Base-by-base conservation (phyloP, 768 basidiomycete species). In the Boletellus ananas region DNA sequence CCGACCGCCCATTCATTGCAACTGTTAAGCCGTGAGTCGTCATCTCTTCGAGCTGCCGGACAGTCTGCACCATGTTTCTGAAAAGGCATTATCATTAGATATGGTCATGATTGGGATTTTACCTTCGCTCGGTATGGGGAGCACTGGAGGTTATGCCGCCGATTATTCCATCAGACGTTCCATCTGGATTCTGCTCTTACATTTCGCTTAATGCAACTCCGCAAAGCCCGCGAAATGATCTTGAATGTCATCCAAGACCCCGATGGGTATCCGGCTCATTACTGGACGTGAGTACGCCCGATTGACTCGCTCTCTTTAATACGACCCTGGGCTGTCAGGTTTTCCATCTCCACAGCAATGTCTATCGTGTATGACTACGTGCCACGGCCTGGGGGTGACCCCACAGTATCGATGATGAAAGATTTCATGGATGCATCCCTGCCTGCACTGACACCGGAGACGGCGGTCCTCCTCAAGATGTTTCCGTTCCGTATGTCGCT, bases 1-100 rank as follows among this genome's bases (percentile, higher is more conserved):
- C 78, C 14, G 77, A 77, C 58, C 73, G 80, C 8, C 79, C 80
- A 6, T 45, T 36, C 23, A 42, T 64, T 16, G 51, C 53, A 4
- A 57, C 50, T 14, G 9, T 50, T 7, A 40, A 35, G 6, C 49
- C 54, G 54, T 55, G 33, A 46, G 44, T 48, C 20, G 17, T 21
- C 16, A 20, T 25, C 8, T 18, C 3, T n/a, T 18, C 12, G 12
- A n/a, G 13, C 9, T 29, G n/a, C 9, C 18, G n/a, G 13, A n/a
- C 25, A 13, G 11, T 25, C 11, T 17, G 12, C 21, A 7, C n/a
- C 23, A 21, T 6, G 16, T 2, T 17, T 6, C 23, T 29, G n/a
- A n/a, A 18, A 3, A 36, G 13, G 8, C 4, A 13, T 1, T 27
- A 6, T 14, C 14, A 1, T 25, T 29, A 54, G 52, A 12, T 56